phyloP scores from a whole-genome alignment of 306 rosid species.

The Malus fusca region DNA sequence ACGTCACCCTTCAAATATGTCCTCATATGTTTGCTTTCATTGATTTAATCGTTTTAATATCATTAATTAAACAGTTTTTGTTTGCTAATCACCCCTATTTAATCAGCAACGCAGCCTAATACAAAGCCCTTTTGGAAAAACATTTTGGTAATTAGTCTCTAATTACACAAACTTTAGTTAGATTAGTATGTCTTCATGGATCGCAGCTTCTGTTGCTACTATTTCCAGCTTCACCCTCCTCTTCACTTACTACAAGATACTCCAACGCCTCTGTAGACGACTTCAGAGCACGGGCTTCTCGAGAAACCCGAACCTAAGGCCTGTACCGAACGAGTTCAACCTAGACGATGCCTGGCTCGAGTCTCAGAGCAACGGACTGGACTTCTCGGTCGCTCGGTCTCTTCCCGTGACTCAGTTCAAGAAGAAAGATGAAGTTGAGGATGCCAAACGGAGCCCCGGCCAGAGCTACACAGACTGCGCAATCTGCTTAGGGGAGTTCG shows the following conservation, averaged over 20 bases:
- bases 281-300: background rate
- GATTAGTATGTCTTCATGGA: slow-evolving; percentile 10
- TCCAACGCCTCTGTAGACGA: background rate
- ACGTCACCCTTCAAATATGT: slow-evolving; percentile 1
- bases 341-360: slow-evolving; percentile 18
- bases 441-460: background rate
- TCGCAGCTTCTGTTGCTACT: background rate
- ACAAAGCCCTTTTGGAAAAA: background rate
- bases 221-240: slow-evolving; percentile 14
- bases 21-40: slow-evolving; percentile 6
- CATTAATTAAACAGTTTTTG: background rate
- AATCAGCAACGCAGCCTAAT: background rate
- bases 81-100: background rate
- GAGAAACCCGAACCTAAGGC: slow-evolving; percentile 17
- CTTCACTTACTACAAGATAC: slow-evolving; percentile 4
- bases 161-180: background rate
- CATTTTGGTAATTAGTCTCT: background rate
- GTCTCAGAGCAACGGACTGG: slow-evolving; percentile 34
- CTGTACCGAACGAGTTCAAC: slow-evolving; percentile 6
- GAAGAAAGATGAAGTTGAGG: slow-evolving; percentile 26
- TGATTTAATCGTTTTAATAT: slow-evolving; percentile 12
- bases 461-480: slow-evolving; percentile 28
- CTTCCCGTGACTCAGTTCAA: slow-evolving; percentile 34
- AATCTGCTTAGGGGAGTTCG: slow-evolving; percentile 52
- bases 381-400: slow-evolving; percentile 4